A percentile compares a stretch with the other conserved stretches of the same genome.
Evolutionary conservation across 208 protist genomes (phyloP).

Genomic region (Jaenimonas drosophilae): DNA sequence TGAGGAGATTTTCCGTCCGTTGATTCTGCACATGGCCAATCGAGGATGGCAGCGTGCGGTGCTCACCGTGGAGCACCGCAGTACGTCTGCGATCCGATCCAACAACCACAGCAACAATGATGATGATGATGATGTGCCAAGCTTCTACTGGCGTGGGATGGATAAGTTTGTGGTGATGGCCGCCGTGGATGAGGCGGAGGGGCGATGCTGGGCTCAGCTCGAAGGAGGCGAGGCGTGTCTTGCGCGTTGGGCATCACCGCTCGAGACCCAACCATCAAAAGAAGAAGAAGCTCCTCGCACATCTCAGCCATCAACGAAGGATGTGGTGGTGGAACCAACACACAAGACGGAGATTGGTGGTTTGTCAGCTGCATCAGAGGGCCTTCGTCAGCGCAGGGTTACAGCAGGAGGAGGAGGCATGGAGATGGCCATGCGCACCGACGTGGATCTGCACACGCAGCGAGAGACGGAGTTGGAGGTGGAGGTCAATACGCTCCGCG

Average conservation of each 20-base stretch:
- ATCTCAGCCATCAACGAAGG: neutral
- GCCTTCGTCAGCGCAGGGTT: neutral
- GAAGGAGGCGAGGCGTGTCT: conserved; percentile 4
- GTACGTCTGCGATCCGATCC: too few relatives aligned
- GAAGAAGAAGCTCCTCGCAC: neutral
- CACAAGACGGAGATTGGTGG: too few relatives aligned
- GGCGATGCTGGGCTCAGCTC: conserved; percentile 3
- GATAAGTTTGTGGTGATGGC: neutral
- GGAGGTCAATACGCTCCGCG: conserved; percentile 15
- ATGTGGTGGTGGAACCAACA: neutral
- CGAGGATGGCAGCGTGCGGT: conserved; percentile 29
- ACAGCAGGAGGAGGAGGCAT: neutral
- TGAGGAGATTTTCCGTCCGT: conserved; percentile 50
- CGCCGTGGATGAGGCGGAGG: neutral
- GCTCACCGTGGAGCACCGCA: conserved; percentile 38
- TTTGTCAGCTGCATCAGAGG: too few relatives aligned
- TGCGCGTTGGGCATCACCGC: neutral
- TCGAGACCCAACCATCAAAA: neutral
- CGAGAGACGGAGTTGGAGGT: conserved; percentile 5
- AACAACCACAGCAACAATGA: too few relatives aligned
- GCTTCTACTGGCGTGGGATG: neutral
- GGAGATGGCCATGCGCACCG: neutral
- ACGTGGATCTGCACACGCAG: conserved; percentile 7
- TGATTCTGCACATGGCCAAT: conserved; percentile 38
- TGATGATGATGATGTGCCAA: neutral